Percentiles rank a stretch among this genome's conserved stretches.
Evolutionary conservation across 495 filamentous ascomycete species (phyloP).

Genomic region (Antarctomyces pellizariae): DNA sequence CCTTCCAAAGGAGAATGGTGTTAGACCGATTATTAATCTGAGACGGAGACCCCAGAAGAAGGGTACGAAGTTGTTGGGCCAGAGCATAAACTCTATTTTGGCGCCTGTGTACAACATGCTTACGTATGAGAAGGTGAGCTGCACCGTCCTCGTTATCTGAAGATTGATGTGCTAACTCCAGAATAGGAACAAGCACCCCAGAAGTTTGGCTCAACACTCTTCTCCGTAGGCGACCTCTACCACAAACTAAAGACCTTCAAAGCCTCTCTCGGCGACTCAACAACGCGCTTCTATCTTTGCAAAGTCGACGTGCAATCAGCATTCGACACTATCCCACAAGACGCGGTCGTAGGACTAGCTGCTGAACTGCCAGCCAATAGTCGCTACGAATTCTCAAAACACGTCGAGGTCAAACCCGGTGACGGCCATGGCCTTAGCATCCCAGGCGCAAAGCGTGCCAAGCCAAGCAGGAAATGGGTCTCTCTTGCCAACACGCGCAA

Average conservation of each 20-base stretch:
- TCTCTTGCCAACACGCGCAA: conserved; percentile 28
- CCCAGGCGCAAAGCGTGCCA: conserved; percentile 10
- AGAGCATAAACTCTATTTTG: conserved; percentile 64
- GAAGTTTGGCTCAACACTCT: conserved; percentile 46
- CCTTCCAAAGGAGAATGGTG: conserved; percentile 39
- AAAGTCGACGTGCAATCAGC: conserved; percentile 84
- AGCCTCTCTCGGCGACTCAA: conserved; percentile 6
- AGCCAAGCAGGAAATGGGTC: conserved; percentile 38
- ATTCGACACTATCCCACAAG: conserved; percentile 87
- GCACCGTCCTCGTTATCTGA: background rate
- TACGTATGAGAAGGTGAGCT: conserved; percentile 45
- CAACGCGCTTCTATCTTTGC: conserved; percentile 42
- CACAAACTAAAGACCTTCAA: conserved; percentile 49
- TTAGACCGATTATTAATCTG: conserved; percentile 76
- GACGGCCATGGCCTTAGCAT: conserved; percentile 9
- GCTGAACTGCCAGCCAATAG: conserved; percentile 32
- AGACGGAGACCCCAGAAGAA: conserved; percentile 32
- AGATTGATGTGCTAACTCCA: no score
- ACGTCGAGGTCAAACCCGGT: conserved; percentile 41
- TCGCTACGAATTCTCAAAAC: conserved; percentile 47
- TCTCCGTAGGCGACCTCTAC: conserved; percentile 66
- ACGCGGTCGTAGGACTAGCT: conserved; percentile 41
- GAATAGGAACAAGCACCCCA: no score
- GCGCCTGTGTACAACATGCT: conserved; percentile 54
- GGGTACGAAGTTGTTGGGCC: conserved; percentile 30